A percentile compares a stretch with the other conserved stretches of the same genome.
These are phyloP conservation scores for Coniosporium apollinis DNA, from an alignment of 495 filamentous ascomycete genomes.

Conservation along the genomic window DNA sequence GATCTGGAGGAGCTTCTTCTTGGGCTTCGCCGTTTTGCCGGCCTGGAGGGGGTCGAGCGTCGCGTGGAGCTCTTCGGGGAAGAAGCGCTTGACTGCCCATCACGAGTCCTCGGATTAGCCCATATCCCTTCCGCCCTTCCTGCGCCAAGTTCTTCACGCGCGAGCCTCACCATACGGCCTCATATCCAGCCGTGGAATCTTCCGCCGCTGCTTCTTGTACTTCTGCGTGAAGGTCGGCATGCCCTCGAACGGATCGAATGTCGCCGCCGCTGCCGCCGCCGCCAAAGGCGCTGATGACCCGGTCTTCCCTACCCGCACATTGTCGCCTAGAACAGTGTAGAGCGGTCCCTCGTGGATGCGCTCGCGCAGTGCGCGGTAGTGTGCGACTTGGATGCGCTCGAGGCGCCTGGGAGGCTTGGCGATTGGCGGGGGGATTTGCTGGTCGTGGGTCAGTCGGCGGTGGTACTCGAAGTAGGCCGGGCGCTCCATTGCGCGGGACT, in stretches of 20 bases:
- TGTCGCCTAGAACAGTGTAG: constrained; percentile 37
- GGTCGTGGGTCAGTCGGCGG: neutral
- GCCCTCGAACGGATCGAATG: constrained; percentile 40
- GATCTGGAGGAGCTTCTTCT: constrained; percentile 12
- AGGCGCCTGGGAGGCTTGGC: constrained; percentile 15
- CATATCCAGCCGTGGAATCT: constrained; percentile 31
- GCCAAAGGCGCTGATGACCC: constrained; percentile 12
- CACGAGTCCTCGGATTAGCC: neutral
- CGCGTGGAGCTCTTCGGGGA: constrained; percentile 38
- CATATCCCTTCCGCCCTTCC: neutral
- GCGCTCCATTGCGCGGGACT: too few species aligned
- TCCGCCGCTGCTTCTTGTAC: constrained; percentile 37
- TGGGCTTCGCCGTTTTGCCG: constrained; percentile 20
- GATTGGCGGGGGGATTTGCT: constrained; percentile 6
- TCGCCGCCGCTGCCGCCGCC: constrained; percentile 20
- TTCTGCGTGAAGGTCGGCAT: constrained; percentile 41
- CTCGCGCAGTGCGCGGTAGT: constrained; percentile 33
- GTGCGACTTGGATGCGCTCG: constrained; percentile 24
- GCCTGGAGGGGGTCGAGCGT: constrained; percentile 30
- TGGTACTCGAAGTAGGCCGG: too few species aligned
- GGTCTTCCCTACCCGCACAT: constrained; percentile 24
- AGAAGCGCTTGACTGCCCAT: constrained; percentile 34
- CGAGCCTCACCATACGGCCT: constrained; percentile 31
- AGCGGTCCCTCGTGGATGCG: constrained; percentile 38
- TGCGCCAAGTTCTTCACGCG: neutral